phyloP scores from a whole-genome alignment of 2,329 filamentous ascomycete species.

The Sclerotinia sclerotiorum region DNA sequence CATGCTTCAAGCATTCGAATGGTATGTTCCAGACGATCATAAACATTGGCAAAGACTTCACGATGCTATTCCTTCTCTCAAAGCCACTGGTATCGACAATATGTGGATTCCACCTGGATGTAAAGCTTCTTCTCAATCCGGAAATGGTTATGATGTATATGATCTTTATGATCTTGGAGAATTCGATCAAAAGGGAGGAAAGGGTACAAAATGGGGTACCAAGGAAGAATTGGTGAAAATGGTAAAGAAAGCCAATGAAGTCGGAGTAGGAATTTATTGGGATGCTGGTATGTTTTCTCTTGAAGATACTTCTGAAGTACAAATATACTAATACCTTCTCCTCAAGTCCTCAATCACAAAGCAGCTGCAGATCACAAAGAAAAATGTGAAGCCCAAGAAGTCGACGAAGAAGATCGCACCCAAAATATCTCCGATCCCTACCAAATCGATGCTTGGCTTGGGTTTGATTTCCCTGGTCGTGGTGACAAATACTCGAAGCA shows the following conservation, averaged over 20 bases:
- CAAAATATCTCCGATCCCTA: slow-evolving; percentile 54
- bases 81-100: slow-evolving; percentile 59
- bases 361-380: slow-evolving; percentile 67
- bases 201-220: slow-evolving; percentile 67
- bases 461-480: slow-evolving; percentile 64
- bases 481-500: slow-evolving; percentile 57
- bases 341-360: slow-evolving; percentile 67
- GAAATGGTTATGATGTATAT: slow-evolving; percentile 70
- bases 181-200: slow-evolving; percentile 67
- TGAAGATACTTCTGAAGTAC: not conserved
- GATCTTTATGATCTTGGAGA: slow-evolving; percentile 71
- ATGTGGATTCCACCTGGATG: slow-evolving; percentile 71
- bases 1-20: slow-evolving; percentile 72
- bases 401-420: slow-evolving; percentile 60
- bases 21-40: slow-evolving; percentile 63
- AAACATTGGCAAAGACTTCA: slow-evolving; percentile 61
- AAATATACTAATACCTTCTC: not conserved
- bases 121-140: slow-evolving; percentile 60
- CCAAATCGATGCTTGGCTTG: slow-evolving; percentile 67
- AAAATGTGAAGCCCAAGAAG: slow-evolving; percentile 61
- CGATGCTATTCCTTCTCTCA: slow-evolving; percentile 52
- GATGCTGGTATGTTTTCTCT: slow-evolving; percentile 49
- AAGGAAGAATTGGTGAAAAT: slow-evolving; percentile 60
- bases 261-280: slow-evolving; percentile 61
- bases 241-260: slow-evolving; percentile 49